phyloP scores from a whole-genome alignment of 768 basidiomycete genomes.

The Lentinula lateritia region DNA sequence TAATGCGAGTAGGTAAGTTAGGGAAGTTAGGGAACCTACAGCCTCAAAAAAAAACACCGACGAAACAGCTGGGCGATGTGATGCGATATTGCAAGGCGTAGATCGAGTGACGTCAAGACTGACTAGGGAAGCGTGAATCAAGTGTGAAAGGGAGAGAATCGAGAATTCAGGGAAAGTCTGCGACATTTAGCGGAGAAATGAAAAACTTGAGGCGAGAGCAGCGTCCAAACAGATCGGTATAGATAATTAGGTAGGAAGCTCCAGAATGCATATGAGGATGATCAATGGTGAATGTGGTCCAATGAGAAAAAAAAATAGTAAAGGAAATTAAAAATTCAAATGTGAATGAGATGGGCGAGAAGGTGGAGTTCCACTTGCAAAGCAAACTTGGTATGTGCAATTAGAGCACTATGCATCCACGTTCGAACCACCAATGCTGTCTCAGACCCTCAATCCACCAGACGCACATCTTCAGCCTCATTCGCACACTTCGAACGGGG shows the following conservation, averaged over 20 bases:
- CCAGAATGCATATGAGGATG: not conserved
- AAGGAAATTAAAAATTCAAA: not conserved
- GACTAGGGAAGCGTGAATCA: not conserved
- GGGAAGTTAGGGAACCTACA: not conserved
- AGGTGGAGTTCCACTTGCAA: not conserved
- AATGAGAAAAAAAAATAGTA: not conserved
- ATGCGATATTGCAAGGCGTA: not conserved
- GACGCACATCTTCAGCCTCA: constrained; percentile 80
- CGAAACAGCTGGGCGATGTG: not conserved
- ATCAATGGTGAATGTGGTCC: not conserved
- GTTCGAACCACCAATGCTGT: constrained; percentile 40
- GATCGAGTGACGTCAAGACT: not conserved
- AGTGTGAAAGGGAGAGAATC: not conserved
- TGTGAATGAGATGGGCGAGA: not conserved
- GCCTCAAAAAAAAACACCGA: not conserved
- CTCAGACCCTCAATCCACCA: constrained; percentile 89
- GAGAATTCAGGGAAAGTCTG: not conserved
- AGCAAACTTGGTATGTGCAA: not conserved
- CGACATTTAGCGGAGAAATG: not conserved
- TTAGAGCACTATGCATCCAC: constrained; percentile 8
- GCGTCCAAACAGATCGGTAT: too few relatives aligned
- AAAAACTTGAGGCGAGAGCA: not conserved
- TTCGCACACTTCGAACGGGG: constrained; percentile 69
- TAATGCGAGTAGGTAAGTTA: not conserved
- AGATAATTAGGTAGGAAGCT: not conserved